phyloP scores from a whole-genome alignment of 2,329 filamentous ascomycete species.

The Orbilia quercus region DNA sequence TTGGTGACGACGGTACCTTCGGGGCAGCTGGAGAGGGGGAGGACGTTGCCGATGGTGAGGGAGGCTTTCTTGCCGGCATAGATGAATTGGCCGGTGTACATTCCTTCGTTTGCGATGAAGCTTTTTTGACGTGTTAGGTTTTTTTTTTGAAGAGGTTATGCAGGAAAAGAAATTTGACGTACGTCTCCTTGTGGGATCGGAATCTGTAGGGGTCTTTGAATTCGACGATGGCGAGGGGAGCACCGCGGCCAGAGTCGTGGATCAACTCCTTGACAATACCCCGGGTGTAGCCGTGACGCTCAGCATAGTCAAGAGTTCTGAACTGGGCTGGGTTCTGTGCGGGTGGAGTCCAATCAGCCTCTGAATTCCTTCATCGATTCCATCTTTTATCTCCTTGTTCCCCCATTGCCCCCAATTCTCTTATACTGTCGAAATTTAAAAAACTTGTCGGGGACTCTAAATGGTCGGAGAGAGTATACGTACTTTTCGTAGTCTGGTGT shows the following conservation, averaged over 20 bases:
- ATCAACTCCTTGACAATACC: conserved; percentile 99
- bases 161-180: conserved; percentile 17
- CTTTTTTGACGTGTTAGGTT: conserved; percentile 45
- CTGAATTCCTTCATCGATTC: conserved; percentile 6
- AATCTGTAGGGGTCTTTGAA: conserved; percentile 99
- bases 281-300: conserved; percentile 96
- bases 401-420: background rate
- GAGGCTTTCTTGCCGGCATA: conserved; percentile 99
- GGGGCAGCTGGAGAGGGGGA: conserved; percentile 91
- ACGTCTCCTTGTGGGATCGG: conserved; percentile 95
- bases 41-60: conserved; percentile 96
- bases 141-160: background rate
- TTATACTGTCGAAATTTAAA: background rate
- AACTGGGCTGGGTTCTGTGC: conserved; percentile 79
- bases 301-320: conserved; percentile 94
- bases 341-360: conserved; percentile 32
- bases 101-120: conserved; percentile 99
- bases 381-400: background rate
- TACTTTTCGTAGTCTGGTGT: conserved; percentile 93
- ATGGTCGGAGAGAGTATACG: conserved; percentile 30
- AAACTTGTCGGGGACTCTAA: background rate
- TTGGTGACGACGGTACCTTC: conserved; percentile 99
- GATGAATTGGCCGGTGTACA: conserved; percentile 99
- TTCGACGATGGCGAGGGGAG: conserved; percentile 93
- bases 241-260: conserved; percentile 98